Evolutionary conservation across 2,329 filamentous ascomycete genomes (phyloP).

Genomic region (Colletotrichum sp.): DNA sequence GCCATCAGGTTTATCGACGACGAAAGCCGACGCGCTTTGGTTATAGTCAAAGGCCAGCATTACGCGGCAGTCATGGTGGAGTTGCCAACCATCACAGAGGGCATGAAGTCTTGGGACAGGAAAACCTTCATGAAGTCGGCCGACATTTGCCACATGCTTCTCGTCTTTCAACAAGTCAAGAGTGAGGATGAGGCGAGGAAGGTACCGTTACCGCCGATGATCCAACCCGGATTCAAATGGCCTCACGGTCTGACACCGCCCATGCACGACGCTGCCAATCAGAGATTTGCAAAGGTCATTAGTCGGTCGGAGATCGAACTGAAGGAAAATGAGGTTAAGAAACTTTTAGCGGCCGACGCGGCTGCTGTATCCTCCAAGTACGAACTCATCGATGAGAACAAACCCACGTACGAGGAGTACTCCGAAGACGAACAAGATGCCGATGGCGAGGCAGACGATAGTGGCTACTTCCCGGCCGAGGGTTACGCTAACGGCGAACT

Average conservation of each 20-base stretch:
- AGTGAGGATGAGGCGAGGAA: slow-evolving; percentile 70
- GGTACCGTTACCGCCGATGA: slow-evolving; percentile 73
- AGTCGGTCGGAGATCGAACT: slow-evolving; percentile 85
- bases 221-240: slow-evolving; percentile 74
- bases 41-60: slow-evolving; percentile 71
- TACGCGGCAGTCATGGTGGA: slow-evolving; percentile 85
- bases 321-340: slow-evolving; percentile 80
- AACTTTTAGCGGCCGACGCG: slow-evolving; percentile 73
- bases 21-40: slow-evolving; percentile 74
- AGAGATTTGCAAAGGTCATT: slow-evolving; percentile 82
- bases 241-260: slow-evolving; percentile 88
- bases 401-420: slow-evolving; percentile 50
- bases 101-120: slow-evolving; percentile 92
- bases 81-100: slow-evolving; percentile 85
- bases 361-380: slow-evolving; percentile 64
- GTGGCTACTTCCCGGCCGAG: slow-evolving; percentile 40
- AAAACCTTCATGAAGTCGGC: slow-evolving; percentile 88
- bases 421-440: slow-evolving; percentile 62
- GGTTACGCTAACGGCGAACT: slow-evolving; percentile 33
- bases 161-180: slow-evolving; percentile 73
- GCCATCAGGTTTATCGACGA: slow-evolving; percentile 79
- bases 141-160: slow-evolving; percentile 87
- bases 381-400: slow-evolving; percentile 65
- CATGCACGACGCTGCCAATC: slow-evolving; percentile 83
- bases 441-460: slow-evolving; percentile 51